Evolutionary conservation across 2,329 filamentous ascomycete genomes (phyloP).

Genomic region (Colletotrichum phormii): DNA sequence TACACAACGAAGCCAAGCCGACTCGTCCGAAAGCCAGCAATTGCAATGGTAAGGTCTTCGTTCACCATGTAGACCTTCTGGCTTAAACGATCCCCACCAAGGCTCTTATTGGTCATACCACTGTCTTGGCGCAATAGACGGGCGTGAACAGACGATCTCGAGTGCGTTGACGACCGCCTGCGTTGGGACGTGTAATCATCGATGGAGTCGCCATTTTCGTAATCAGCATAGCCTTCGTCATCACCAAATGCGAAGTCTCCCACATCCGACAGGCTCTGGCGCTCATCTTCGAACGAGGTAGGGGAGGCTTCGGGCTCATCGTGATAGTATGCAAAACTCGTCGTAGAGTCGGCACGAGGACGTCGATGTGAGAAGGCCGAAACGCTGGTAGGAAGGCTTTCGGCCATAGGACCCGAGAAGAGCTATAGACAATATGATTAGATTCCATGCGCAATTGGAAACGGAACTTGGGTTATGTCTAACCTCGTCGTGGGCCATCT

Average conservation of each 20-base stretch:
- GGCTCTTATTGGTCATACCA: conserved; percentile 74
- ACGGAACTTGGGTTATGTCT: conserved; percentile 1
- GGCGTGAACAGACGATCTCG: conserved; percentile 66
- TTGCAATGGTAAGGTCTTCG: conserved; percentile 93
- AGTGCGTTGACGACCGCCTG: conserved; percentile 72
- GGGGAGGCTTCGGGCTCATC: conserved; percentile 51
- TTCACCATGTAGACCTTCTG: conserved; percentile 95
- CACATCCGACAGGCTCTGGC: conserved; percentile 50
- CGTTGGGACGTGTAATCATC: conserved; percentile 64
- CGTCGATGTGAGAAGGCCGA: conserved; percentile 92
- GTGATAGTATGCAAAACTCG: conserved; percentile 92
- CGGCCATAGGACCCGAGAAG: conserved; percentile 91
- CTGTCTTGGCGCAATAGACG: conserved; percentile 80
- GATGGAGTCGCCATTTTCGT: conserved; percentile 53
- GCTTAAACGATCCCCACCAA: conserved; percentile 72
- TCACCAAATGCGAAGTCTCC: conserved; percentile 54
- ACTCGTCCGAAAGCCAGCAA: conserved; percentile 91
- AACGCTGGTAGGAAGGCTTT: conserved; percentile 93
- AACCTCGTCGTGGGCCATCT: conserved; percentile 98
- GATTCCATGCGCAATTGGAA: background rate
- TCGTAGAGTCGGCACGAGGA: conserved; percentile 81
- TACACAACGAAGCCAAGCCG: conserved; percentile 76
- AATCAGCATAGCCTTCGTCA: conserved; percentile 51
- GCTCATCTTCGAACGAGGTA: conserved; percentile 41
- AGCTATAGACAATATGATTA: conserved; percentile 58